These are phyloP conservation scores for Artemisia tridentata DNA, from an alignment of 129 eudicot genomes.

Conservation along the genomic window DNA sequence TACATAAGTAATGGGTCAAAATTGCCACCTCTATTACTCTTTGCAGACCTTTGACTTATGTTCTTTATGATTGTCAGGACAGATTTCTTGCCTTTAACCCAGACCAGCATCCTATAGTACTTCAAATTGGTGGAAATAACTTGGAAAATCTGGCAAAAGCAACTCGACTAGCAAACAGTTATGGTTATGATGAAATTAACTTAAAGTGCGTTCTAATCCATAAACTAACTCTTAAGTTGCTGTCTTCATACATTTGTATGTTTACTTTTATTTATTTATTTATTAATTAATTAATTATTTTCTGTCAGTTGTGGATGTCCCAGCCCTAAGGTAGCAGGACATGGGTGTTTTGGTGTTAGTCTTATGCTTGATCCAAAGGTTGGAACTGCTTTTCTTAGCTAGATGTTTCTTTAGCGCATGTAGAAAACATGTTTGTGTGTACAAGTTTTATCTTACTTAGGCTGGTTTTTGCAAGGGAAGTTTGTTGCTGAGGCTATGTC, in stretches of 20 bases:
- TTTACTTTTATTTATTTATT: conserved; percentile 1
- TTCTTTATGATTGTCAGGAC: conserved; percentile 64
- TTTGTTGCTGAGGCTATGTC: conserved; percentile 93
- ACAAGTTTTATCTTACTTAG: conserved; percentile 28
- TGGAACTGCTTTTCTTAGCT: conserved; percentile 24
- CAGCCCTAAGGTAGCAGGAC: conserved; percentile 95
- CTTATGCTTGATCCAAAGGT: conserved; percentile 99
- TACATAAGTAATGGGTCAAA: too few relatives aligned
- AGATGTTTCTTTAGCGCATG: conserved; percentile 10
- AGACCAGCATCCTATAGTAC: conserved; percentile 96
- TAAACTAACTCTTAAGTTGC: conserved; percentile 12
- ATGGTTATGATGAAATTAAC: conserved; percentile 92
- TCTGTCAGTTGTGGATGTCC: conserved; percentile 93
- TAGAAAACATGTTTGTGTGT: conserved; percentile 12
- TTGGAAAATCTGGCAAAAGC: conserved; percentile 92
- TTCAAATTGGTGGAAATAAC: conserved; percentile 94
- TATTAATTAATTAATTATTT: neutral
- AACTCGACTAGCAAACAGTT: conserved; percentile 68
- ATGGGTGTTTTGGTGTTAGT: conserved; percentile 92
- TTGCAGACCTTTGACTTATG: conserved; percentile 18
- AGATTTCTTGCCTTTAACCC: conserved; percentile 74
- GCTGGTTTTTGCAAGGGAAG: conserved; percentile 62
- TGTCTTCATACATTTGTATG: conserved; percentile 2
- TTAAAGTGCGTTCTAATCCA: conserved; percentile 60
- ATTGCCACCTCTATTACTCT: too few relatives aligned